Evolutionary conservation across 495 filamentous ascomycete genomes (phyloP).

Genomic region (Neurospora tetraspora): DNA sequence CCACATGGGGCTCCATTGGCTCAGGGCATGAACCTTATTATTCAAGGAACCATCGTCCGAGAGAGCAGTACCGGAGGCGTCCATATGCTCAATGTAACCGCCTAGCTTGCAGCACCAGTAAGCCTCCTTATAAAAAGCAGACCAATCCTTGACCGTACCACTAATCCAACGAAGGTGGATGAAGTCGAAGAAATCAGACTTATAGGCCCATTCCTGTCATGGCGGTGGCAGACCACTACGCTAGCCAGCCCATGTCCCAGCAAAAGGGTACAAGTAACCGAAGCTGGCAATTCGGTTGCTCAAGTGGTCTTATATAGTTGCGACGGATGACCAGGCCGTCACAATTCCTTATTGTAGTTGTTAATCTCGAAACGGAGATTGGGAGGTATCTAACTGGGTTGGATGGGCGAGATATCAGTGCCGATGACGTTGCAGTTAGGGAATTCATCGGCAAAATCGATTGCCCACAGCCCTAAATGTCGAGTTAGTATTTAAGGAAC

Average conservation of each 20-base stretch:
- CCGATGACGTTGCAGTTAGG: constrained; percentile 30
- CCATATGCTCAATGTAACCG: constrained; percentile 21
- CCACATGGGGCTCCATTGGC: constrained; percentile 24
- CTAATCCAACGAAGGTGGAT: constrained; percentile 46
- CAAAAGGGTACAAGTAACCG: no score
- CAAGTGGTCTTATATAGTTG: no score
- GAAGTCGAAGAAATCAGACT: constrained; percentile 38
- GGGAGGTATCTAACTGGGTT: constrained; percentile 44
- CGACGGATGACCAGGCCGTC: no score
- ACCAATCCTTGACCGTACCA: constrained; percentile 43
- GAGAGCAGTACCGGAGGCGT: not conserved
- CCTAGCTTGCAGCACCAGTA: constrained; percentile 28
- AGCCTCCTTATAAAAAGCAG: constrained; percentile 23
- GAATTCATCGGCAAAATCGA: constrained; percentile 5
- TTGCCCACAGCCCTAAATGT: not conserved
- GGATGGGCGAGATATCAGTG: constrained; percentile 52
- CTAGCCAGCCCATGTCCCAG: no score
- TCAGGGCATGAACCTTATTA: constrained; percentile 4
- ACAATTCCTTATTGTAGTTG: constrained; percentile 44
- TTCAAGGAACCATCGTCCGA: constrained; percentile 1
- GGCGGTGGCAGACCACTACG: no score
- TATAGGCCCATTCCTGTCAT: constrained; percentile 39
- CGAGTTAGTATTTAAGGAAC: no score
- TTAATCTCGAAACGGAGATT: constrained; percentile 50
- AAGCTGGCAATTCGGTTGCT: no score